These are phyloP conservation scores for Acanthamoeba triangularis DNA, from an alignment of 208 protist species.

Conservation along the genomic window DNA sequence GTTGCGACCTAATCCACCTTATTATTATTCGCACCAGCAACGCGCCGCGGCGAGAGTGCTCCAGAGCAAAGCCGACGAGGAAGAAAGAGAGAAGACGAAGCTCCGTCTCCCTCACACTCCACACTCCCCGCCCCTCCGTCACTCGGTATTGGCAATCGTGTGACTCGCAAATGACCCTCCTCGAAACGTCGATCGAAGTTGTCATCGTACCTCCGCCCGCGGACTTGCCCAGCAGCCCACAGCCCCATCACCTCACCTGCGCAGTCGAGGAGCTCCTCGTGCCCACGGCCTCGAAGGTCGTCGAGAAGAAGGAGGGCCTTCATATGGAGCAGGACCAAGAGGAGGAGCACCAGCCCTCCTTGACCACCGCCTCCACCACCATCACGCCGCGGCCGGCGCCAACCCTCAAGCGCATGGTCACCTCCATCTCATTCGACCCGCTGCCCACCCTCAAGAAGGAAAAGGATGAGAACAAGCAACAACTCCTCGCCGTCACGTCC, in stretches of 20 bases:
- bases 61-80: not conserved
- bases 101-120: too few species aligned
- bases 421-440: not conserved
- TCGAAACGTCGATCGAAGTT: conserved; percentile 1
- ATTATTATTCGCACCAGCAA: too few species aligned
- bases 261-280: too few species aligned
- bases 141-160: too few species aligned
- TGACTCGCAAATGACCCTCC: not conserved
- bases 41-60: too few species aligned
- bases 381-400: not conserved
- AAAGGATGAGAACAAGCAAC: not conserved
- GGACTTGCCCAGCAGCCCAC: not conserved
- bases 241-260: not conserved
- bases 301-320: not conserved
- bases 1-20: too few species aligned
- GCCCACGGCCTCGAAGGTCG: not conserved
- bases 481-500: not conserved
- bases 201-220: not conserved
- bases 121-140: too few species aligned
- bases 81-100: too few species aligned
- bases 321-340: conserved; percentile 9
- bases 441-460: not conserved
- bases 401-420: not conserved
- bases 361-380: not conserved
- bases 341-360: not conserved